Evolutionary conservation across 2,329 filamentous ascomycete species (phyloP).

Genomic region (Escovopsis weberi): DNA sequence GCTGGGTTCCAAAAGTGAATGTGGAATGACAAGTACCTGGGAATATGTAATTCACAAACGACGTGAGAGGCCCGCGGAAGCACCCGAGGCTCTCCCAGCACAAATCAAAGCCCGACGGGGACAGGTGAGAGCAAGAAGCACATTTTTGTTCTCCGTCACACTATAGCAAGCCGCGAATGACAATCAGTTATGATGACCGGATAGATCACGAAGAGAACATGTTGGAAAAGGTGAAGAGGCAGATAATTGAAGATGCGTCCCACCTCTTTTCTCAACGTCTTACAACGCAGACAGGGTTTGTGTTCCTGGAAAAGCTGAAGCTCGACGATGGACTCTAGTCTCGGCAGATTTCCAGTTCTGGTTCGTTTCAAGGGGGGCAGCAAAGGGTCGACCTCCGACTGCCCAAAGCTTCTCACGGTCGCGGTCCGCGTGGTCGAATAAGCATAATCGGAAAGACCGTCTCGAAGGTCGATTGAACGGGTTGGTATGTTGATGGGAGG

Average conservation of each 20-base stretch:
- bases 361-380: conserved; percentile 41
- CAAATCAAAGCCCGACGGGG: conserved; percentile 23
- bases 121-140: conserved; percentile 27
- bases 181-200: neutral
- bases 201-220: neutral
- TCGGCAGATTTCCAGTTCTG: conserved; percentile 32
- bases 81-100: conserved; percentile 38
- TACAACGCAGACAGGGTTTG: conserved; percentile 38
- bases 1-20: neutral
- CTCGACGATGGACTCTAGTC: conserved; percentile 43
- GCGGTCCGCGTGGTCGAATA: conserved; percentile 25
- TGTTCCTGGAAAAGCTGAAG: conserved; percentile 33
- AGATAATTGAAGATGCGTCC: conserved; percentile 5
- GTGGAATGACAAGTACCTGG: conserved; percentile 23
- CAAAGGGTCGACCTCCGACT: conserved; percentile 35
- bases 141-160: conserved; percentile 39
- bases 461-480: conserved; percentile 14
- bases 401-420: conserved; percentile 24
- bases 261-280: conserved; percentile 31
- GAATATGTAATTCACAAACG: conserved; percentile 34
- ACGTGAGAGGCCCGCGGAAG: conserved; percentile 32
- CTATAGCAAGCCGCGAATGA: conserved; percentile 15
- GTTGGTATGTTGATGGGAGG: conserved; percentile 16
- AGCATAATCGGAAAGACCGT: conserved; percentile 15
- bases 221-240: neutral